Conservation (phyloP, 352 stramenopile genomes). For the Pythium brassicae region DNA sequence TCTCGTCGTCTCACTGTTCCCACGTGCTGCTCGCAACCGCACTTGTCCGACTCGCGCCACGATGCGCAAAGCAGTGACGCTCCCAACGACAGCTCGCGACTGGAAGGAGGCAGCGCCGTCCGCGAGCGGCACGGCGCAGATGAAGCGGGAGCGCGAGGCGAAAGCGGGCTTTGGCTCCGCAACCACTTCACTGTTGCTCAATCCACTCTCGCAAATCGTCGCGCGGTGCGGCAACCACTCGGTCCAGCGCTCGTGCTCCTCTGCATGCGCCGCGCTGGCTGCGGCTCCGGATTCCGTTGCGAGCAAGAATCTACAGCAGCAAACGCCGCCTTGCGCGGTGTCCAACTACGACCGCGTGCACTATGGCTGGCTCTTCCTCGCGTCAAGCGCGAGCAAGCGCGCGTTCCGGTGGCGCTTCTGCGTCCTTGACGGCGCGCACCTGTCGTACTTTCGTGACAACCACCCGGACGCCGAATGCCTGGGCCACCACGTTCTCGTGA, state of each 20-base stretch:
- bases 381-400: conserved; percentile 21
- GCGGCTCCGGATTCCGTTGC: neutral
- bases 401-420: conserved; percentile 38
- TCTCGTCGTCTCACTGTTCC: neutral
- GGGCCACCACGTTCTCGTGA: conserved; percentile 13
- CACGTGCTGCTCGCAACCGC: too few relatives aligned
- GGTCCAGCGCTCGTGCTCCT: conserved; percentile 9
- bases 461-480: conserved; percentile 6
- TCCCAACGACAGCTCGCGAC: conserved; percentile 17
- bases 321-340: neutral
- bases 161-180: neutral
- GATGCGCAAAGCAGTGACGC: conserved; percentile 19
- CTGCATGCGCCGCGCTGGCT: neutral
- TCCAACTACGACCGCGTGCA: conserved; percentile 17
- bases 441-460: conserved; percentile 25
- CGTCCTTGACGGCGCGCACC: conserved; percentile 28
- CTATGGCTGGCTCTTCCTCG: conserved; percentile 33
- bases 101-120: neutral
- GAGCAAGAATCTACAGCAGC: neutral
- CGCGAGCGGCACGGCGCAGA: neutral
- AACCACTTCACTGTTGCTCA: neutral
- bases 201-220: neutral
- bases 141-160: neutral
- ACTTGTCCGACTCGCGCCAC: too few relatives aligned
- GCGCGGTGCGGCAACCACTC: conserved; percentile 3